A percentile compares a stretch with the other conserved stretches of the same genome.
Evolutionary conservation across 1,284 basidiomycete genomes (phyloP).

Genomic region (Termitomyces sp.): DNA sequence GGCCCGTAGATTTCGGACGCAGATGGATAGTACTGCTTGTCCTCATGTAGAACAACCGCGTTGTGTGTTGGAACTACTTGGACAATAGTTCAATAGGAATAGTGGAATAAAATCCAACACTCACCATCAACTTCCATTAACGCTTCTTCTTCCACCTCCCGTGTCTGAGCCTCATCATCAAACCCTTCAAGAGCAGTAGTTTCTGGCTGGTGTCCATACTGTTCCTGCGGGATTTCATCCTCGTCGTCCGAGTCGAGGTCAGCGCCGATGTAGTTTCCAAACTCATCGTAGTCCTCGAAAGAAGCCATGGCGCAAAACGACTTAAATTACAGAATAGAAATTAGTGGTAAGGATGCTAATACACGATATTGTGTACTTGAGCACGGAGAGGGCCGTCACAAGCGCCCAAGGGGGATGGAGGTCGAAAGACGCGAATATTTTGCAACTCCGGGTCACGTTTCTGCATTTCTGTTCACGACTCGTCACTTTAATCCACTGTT

Average conservation of each 20-base stretch:
- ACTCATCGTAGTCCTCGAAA: constrained; percentile 85
- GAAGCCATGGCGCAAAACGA: constrained; percentile 53
- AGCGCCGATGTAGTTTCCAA: constrained; percentile 94
- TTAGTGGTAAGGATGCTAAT: background rate
- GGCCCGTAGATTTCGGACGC: constrained; percentile 91
- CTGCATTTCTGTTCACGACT: constrained; percentile 5
- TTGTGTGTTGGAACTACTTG: constrained; percentile 66
- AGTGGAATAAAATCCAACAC: constrained; percentile 22
- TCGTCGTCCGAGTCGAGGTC: constrained; percentile 90
- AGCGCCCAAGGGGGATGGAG: constrained; percentile 7
- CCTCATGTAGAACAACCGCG: constrained; percentile 91
- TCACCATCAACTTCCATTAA: constrained; percentile 81
- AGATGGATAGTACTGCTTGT: constrained; percentile 97
- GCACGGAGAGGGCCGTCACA: background rate
- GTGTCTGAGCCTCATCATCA: constrained; percentile 57
- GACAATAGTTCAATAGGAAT: constrained; percentile 17
- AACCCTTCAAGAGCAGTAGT: constrained; percentile 69
- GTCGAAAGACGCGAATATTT: constrained; percentile 25
- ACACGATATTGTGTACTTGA: background rate
- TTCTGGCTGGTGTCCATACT: constrained; percentile 36
- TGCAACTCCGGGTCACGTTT: constrained; percentile 27
- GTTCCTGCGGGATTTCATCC: constrained; percentile 50
- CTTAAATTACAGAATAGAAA: background rate
- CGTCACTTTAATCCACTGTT: background rate
- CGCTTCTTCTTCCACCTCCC: constrained; percentile 50